Conservation (phyloP, 1,284 basidiomycete genomes). For the Boletus smithii region DNA sequence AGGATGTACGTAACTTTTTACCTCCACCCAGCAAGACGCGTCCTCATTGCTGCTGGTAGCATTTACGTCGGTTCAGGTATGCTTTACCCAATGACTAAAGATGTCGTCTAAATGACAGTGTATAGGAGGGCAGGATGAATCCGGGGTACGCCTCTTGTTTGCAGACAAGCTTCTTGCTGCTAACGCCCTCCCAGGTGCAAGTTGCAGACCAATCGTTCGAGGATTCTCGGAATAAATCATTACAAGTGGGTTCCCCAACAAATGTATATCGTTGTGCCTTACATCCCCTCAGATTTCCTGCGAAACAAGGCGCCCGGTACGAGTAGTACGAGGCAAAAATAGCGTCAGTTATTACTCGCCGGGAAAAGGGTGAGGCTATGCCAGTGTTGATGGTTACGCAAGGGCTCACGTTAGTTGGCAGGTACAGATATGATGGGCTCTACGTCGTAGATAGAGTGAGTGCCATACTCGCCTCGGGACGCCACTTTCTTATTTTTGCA, state of each 20-base stretch:
- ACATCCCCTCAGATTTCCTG: slow-evolving; percentile 27
- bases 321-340: slow-evolving; percentile 40
- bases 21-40: background rate
- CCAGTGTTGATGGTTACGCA: background rate
- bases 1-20: slow-evolving; percentile 33
- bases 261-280: background rate
- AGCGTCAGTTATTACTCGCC: slow-evolving; percentile 33
- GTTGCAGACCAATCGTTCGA: slow-evolving; percentile 35
- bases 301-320: slow-evolving; percentile 36
- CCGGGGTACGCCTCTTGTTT: slow-evolving; percentile 15
- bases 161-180: background rate
- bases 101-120: background rate
- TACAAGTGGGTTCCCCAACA: slow-evolving; percentile 25
- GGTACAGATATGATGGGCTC: slow-evolving; percentile 48
- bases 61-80: slow-evolving; percentile 40
- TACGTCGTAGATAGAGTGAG: slow-evolving; percentile 37
- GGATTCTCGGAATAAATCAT: slow-evolving; percentile 32
- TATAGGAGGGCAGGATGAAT: slow-evolving; percentile 26
- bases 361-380: slow-evolving; percentile 27
- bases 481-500: slow-evolving; percentile 5
- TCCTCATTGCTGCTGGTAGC: slow-evolving; percentile 23
- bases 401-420: slow-evolving; percentile 12
- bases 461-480: background rate
- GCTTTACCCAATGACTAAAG: background rate
- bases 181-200: slow-evolving; percentile 23